phyloP scores from a whole-genome alignment of 2,329 filamentous ascomycete genomes.

The Neoascochyta sp. region DNA sequence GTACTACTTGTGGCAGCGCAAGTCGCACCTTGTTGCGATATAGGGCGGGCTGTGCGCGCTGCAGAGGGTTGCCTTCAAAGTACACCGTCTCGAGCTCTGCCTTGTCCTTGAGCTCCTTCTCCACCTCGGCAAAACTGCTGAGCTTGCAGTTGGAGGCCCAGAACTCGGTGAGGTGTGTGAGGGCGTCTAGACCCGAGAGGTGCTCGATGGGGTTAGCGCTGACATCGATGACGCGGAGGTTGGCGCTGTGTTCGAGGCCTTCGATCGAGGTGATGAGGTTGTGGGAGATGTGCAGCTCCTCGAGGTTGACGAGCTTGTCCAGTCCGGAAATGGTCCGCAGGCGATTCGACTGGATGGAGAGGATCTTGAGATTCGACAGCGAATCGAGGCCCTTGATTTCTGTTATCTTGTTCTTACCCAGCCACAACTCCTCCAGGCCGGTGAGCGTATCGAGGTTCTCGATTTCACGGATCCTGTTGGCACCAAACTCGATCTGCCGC shows the following conservation, averaged over 20 bases:
- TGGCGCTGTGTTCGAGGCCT: constrained; percentile 53
- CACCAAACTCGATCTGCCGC: constrained; percentile 83
- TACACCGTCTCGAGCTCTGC: constrained; percentile 82
- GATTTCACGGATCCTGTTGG: constrained; percentile 86
- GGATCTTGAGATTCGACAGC: constrained; percentile 74
- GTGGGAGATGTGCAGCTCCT: constrained; percentile 94
- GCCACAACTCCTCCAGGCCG: constrained; percentile 83
- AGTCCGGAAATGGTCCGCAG: constrained; percentile 76
- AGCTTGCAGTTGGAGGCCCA: constrained; percentile 93
- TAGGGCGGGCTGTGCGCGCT: constrained; percentile 71
- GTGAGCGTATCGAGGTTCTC: constrained; percentile 74
- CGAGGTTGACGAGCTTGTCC: constrained; percentile 67
- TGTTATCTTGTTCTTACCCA: constrained; percentile 95
- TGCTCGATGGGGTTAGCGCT: constrained; percentile 80
- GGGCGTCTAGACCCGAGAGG: constrained; percentile 65
- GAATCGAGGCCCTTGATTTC: constrained; percentile 72
- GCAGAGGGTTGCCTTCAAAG: constrained; percentile 91
- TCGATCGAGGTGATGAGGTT: constrained; percentile 78
- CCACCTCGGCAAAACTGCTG: constrained; percentile 74
- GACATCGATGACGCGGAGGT: constrained; percentile 76
- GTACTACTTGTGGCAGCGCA: constrained; percentile 78
- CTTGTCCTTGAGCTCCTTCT: constrained; percentile 75
- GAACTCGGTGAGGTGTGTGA: constrained; percentile 76
- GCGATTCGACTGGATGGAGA: constrained; percentile 94
- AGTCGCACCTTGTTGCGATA: constrained; percentile 93